Percentiles rank a stretch among this genome's conserved stretches.
Conservation (phyloP, 1,284 basidiomycete species). For the Termitomyces sp. region DNA sequence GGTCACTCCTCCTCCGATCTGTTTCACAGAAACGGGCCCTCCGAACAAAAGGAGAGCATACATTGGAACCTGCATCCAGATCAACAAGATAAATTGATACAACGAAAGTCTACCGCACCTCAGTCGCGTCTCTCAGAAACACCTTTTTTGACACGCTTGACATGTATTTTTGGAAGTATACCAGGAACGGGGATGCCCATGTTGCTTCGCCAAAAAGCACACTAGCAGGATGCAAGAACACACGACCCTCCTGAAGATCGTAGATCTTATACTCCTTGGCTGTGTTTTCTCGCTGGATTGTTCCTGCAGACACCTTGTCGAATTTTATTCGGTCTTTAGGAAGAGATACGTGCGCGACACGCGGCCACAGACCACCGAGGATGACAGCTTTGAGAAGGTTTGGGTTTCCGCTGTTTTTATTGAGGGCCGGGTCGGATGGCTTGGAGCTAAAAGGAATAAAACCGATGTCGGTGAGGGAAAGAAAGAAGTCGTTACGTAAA, state of each 20-base stretch:
- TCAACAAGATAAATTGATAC: neutral
- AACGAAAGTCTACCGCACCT: conserved; percentile 43
- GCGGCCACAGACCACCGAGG: conserved; percentile 80
- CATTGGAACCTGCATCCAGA: conserved; percentile 60
- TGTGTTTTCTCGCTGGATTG: conserved; percentile 76
- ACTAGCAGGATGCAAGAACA: conserved; percentile 85
- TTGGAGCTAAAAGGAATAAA: conserved; percentile 52
- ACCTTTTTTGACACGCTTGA: conserved; percentile 84
- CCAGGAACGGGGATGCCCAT: conserved; percentile 77
- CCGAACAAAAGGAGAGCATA: conserved; percentile 85
- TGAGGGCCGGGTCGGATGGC: conserved; percentile 44
- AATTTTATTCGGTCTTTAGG: conserved; percentile 75
- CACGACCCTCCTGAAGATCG: conserved; percentile 55
- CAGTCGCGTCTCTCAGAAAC: conserved; percentile 84
- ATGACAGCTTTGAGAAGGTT: conserved; percentile 81
- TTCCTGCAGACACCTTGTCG: conserved; percentile 76
- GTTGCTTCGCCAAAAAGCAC: conserved; percentile 70
- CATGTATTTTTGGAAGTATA: conserved; percentile 80
- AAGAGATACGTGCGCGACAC: conserved; percentile 70
- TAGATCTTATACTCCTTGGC: conserved; percentile 80
- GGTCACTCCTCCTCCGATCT: conserved; percentile 71
- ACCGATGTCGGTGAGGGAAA: conserved; percentile 69
- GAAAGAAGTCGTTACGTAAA: conserved; percentile 75
- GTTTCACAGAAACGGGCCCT: conserved; percentile 74
- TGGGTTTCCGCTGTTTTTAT: conserved; percentile 57